phyloP scores from a whole-genome alignment of 2,329 filamentous ascomycete genomes.

The Thermoascus crustaceus region DNA sequence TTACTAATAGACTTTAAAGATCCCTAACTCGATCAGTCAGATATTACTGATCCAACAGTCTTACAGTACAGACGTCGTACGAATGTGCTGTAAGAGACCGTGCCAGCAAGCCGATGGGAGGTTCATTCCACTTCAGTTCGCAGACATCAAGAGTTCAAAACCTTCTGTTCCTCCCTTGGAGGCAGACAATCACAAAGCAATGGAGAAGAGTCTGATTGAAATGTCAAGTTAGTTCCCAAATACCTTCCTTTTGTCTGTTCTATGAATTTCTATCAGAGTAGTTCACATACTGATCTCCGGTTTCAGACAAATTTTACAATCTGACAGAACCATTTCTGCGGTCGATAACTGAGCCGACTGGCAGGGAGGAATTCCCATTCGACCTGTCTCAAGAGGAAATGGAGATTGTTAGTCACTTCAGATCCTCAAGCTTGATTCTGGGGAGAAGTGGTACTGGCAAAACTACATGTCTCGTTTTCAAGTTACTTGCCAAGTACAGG shows the following conservation, averaged over 20 bases:
- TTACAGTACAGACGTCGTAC: constrained; percentile 2
- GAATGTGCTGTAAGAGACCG: constrained; percentile 6
- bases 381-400: constrained; percentile 22
- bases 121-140: constrained; percentile 9
- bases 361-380: constrained; percentile 22
- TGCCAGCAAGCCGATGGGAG: constrained; percentile 9
- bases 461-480: constrained; percentile 24
- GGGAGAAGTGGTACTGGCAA: constrained; percentile 27
- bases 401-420: constrained; percentile 17
- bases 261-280: neutral
- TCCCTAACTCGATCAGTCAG: constrained; percentile 7
- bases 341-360: constrained; percentile 10
- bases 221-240: constrained; percentile 11
- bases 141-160: neutral
- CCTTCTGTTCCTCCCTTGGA: neutral
- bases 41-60: constrained; percentile 7
- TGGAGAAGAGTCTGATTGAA: constrained; percentile 6
- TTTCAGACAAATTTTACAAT: constrained; percentile 21
- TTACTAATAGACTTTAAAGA: neutral
- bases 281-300: neutral
- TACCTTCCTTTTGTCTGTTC: neutral
- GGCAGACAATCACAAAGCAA: neutral
- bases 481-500: constrained; percentile 19
- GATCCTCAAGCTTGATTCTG: constrained; percentile 19
- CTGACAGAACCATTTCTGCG: constrained; percentile 20